Conservation (phyloP, 768 basidiomycete species). For the Calocybe cyanea region DNA sequence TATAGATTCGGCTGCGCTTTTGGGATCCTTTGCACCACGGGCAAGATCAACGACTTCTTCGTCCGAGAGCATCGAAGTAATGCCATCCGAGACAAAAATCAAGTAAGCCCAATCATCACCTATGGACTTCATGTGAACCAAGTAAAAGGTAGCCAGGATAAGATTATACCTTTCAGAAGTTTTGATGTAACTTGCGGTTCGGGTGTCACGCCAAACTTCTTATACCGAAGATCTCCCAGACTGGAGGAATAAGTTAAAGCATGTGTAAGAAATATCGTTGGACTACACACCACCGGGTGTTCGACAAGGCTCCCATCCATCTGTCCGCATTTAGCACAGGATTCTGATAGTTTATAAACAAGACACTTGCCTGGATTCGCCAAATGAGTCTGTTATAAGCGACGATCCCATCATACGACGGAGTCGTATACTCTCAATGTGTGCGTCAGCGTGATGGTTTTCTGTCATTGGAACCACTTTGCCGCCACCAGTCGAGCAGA, state of each 20-base stretch:
- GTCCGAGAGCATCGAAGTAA: conserved; percentile 88
- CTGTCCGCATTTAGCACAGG: conserved; percentile 30
- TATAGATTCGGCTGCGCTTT: conserved; percentile 77
- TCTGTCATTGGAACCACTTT: conserved; percentile 85
- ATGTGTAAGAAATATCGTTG: background rate
- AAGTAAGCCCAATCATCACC: conserved; percentile 85
- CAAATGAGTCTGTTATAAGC: conserved; percentile 90
- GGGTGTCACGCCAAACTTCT: conserved; percentile 87
- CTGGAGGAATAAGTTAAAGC: conserved; percentile 33
- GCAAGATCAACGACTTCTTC: conserved; percentile 93
- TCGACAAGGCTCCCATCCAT: conserved; percentile 94
- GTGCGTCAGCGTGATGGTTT: conserved; percentile 92
- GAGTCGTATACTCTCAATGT: conserved; percentile 78
- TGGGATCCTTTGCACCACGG: conserved; percentile 65
- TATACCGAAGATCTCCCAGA: conserved; percentile 86
- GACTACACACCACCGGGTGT: conserved; percentile 73
- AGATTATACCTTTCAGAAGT: conserved; percentile 62
- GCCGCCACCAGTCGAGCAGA: conserved; percentile 74
- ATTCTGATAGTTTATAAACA: background rate
- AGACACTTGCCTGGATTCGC: conserved; percentile 70
- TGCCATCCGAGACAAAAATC: conserved; percentile 89
- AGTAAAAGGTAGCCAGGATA: background rate
- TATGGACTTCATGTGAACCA: conserved; percentile 22
- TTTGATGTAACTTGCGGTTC: conserved; percentile 85
- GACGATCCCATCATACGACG: conserved; percentile 88